A percentile compares a stretch with the other conserved stretches of the same genome.
phyloP scores from a whole-genome alignment of 192 early-diverging fungal genomes.

The Blastocladiella britannica region DNA sequence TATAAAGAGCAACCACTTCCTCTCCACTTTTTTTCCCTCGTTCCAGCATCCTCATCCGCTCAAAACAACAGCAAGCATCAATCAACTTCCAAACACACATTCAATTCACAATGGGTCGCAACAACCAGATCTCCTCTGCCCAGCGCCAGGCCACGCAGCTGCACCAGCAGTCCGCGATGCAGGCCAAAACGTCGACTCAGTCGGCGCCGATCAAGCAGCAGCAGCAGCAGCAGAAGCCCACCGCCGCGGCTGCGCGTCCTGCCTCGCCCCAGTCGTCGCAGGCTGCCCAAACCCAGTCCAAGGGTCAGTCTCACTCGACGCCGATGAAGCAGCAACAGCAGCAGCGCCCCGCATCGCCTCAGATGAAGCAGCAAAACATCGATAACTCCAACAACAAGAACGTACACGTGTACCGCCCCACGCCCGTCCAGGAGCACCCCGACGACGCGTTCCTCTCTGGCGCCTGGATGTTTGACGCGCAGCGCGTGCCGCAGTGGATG shows the following conservation, averaged over 20 bases:
- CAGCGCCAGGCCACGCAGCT: no score
- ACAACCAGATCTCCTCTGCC: no score
- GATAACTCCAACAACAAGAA: background rate
- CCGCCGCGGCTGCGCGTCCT: background rate
- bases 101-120: no score
- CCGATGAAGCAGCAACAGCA: background rate
- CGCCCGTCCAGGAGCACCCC: background rate
- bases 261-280: background rate
- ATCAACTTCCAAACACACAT: no score
- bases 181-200: background rate
- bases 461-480: background rate
- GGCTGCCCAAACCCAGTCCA: background rate
- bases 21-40: no score
- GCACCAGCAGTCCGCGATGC: background rate
- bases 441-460: constrained; percentile 1
- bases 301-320: background rate
- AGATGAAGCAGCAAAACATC: background rate
- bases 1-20: no score
- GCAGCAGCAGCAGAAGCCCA: background rate
- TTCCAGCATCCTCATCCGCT: no score
- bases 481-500: background rate
- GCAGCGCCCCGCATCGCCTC: background rate
- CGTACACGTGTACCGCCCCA: background rate
- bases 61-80: no score
- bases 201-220: background rate